Conservation (phyloP, 139 green algal genomes). For the Spirogloea muscicola region DNA sequence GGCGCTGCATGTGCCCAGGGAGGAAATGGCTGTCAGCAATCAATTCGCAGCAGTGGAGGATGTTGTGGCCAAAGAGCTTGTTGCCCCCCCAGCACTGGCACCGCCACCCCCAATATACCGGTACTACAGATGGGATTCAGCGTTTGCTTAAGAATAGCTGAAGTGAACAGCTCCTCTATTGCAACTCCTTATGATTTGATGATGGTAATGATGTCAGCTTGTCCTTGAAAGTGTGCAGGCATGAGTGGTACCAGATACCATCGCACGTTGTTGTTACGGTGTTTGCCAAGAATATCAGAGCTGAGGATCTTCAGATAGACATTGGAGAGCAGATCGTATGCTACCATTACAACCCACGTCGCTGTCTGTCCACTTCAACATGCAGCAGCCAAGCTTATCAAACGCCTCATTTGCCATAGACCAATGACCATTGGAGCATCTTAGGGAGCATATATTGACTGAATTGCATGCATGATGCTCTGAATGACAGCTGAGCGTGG, state of each 20-base stretch:
- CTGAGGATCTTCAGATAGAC: constrained; percentile 28
- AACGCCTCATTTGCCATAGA: no score
- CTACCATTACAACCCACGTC: neutral
- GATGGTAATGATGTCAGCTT: neutral
- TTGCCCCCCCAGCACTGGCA: neutral
- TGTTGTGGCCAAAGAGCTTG: neutral
- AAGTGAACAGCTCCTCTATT: no score
- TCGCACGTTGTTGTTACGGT: constrained; percentile 36
- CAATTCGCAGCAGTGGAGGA: no score
- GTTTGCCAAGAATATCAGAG: constrained; percentile 29
- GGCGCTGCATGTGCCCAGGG: no score
- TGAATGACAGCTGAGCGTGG: constrained; percentile 23
- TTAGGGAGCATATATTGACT: neutral
- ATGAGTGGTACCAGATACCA: constrained; percentile 40
- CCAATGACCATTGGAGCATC: neutral
- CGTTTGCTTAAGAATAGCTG: no score
- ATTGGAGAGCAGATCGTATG: constrained; percentile 37
- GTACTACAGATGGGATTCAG: no score
- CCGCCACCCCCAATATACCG: neutral
- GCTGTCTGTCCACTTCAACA: neutral
- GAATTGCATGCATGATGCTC: no score
- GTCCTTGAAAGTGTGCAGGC: constrained; percentile 8
- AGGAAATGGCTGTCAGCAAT: no score
- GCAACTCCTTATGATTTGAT: neutral
- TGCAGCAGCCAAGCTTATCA: no score